Evolutionary conservation across 306 rosid species (phyloP).

Genomic region (Erythrophleum fordii): DNA sequence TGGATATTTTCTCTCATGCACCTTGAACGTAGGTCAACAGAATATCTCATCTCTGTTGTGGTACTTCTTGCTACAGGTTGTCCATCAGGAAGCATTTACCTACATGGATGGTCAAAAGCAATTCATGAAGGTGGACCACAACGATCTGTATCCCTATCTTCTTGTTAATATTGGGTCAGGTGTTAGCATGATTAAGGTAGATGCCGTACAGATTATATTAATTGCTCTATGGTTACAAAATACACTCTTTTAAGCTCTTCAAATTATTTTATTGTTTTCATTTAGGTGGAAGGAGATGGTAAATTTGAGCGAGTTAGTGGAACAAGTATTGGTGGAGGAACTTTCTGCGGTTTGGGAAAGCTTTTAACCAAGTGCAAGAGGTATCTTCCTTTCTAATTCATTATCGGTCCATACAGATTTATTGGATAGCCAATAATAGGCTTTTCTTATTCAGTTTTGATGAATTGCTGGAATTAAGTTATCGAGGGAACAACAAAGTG

Average conservation of each 20-base stretch:
- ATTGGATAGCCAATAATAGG: conserved; percentile 17
- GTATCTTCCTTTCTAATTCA: conserved; percentile 45
- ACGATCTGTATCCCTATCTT: conserved; percentile 87
- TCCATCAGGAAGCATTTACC: conserved; percentile 79
- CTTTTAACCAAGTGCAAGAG: conserved; percentile 88
- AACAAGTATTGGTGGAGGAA: conserved; percentile 96
- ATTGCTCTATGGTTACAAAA: conserved; percentile 34
- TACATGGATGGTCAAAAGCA: conserved; percentile 76
- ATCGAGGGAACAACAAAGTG: conserved; percentile 81
- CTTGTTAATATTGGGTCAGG: conserved; percentile 98
- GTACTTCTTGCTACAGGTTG: conserved; percentile 62
- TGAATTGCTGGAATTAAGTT: conserved; percentile 92
- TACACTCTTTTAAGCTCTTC: conserved; percentile 9
- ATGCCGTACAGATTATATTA: conserved; percentile 9
- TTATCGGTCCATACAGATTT: conserved; percentile 28
- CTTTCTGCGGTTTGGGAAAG: conserved; percentile 98
- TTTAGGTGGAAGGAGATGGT: conserved; percentile 90
- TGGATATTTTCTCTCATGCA: conserved; percentile 25
- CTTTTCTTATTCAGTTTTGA: conserved; percentile 72
- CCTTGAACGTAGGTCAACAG: conserved; percentile 25
- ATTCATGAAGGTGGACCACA: conserved; percentile 75
- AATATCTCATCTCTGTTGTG: conserved; percentile 30
- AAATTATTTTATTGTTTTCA: conserved; percentile 35
- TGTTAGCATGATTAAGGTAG: conserved; percentile 96
- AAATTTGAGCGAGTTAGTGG: conserved; percentile 96